These are phyloP conservation scores for Podospora tetraspora DNA, from an alignment of 495 filamentous ascomycete species.

Conservation along the genomic window DNA sequence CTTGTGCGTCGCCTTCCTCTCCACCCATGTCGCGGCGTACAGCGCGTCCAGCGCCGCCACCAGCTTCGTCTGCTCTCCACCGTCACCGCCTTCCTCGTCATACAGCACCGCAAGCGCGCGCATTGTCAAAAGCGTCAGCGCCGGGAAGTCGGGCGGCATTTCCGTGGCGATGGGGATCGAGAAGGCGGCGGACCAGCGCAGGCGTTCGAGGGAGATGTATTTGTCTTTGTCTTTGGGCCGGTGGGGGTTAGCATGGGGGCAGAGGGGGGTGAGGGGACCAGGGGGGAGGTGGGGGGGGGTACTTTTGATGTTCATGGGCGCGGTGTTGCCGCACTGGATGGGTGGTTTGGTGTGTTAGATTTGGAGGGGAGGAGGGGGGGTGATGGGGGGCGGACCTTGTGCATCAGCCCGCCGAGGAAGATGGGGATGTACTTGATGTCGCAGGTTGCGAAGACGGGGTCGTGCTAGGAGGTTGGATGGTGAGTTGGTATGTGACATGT, in stretches of 20 bases:
- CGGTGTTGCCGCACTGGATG: slow-evolving; percentile 49
- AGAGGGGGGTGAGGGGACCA: no score
- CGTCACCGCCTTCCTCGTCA: slow-evolving; percentile 18
- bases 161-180: slow-evolving; percentile 50
- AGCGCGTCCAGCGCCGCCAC: slow-evolving; percentile 43
- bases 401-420: slow-evolving; percentile 65
- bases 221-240: slow-evolving; percentile 61
- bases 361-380: neutral
- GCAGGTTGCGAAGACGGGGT: slow-evolving; percentile 53
- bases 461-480: slow-evolving; percentile 42
- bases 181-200: slow-evolving; percentile 57
- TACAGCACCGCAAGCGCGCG: slow-evolving; percentile 29
- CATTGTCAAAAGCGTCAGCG: slow-evolving; percentile 49
- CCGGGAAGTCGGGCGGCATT: slow-evolving; percentile 55
- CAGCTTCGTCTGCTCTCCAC: slow-evolving; percentile 38
- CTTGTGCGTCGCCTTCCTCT: slow-evolving; percentile 44
- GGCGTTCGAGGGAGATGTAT: slow-evolving; percentile 56
- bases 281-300: neutral
- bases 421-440: slow-evolving; percentile 62
- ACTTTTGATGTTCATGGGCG: slow-evolving; percentile 68
- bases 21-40: slow-evolving; percentile 55
- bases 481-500: neutral
- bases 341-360: neutral
- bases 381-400: slow-evolving; percentile 30
- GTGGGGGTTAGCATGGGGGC: neutral